Conservation (phyloP, 2,329 filamentous ascomycete species). For the Scedosporium aurantiacum region DNA sequence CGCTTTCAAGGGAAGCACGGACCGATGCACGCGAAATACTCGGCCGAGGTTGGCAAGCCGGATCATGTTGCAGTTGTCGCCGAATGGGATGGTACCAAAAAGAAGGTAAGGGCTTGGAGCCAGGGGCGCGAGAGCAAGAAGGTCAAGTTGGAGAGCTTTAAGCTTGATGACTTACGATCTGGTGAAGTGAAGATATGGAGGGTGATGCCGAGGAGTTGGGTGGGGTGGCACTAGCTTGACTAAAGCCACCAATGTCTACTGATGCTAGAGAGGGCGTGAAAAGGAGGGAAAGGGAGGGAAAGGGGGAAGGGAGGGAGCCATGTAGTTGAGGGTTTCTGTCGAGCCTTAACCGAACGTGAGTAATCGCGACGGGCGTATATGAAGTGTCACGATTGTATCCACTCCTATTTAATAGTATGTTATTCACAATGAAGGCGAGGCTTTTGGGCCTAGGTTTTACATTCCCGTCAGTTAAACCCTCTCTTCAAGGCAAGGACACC, state of each 20-base stretch:
- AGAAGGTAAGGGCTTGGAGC: slow-evolving; percentile 92
- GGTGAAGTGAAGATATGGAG: slow-evolving; percentile 97
- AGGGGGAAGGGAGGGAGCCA: no score
- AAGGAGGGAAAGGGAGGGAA: no score
- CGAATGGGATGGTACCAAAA: slow-evolving; percentile 98
- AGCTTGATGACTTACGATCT: slow-evolving; percentile 79
- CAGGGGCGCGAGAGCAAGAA: slow-evolving; percentile 91
- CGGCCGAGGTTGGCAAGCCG: slow-evolving; percentile 71
- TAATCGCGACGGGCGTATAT: not conserved
- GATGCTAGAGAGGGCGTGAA: slow-evolving; percentile 2
- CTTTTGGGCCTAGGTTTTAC: no score
- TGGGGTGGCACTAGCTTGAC: slow-evolving; percentile 58
- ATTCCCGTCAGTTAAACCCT: no score
- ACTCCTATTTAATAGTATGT: no score
- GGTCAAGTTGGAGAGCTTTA: slow-evolving; percentile 87
- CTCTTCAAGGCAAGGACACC: no score
- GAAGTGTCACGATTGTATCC: no score
- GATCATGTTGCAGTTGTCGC: slow-evolving; percentile 86
- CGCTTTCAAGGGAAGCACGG: slow-evolving; percentile 93
- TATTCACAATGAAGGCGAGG: no score
- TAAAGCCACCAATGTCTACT: slow-evolving; percentile 12
- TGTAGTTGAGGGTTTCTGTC: not conserved
- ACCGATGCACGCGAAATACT: slow-evolving; percentile 91
- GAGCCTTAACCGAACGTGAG: not conserved
- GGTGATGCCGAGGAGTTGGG: slow-evolving; percentile 83